A percentile compares a stretch with the other conserved stretches of the same genome.
Evolutionary conservation across 176 grass and related monocot genomes (phyloP).

Genomic region (Oropetium thomaeum): DNA sequence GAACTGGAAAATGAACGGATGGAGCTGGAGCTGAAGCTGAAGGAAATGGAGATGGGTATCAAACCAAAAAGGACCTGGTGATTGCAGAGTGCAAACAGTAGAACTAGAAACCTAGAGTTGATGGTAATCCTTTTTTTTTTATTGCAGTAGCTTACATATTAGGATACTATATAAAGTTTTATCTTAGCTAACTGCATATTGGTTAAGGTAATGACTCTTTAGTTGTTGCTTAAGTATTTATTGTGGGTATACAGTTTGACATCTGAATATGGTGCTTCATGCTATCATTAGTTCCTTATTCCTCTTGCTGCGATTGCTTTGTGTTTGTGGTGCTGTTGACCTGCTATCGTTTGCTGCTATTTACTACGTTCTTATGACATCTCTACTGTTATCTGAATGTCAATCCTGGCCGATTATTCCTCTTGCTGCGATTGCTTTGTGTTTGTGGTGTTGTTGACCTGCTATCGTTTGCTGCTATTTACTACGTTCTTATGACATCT

Average conservation of each 20-base stretch:
- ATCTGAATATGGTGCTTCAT: constrained; percentile 25
- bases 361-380: no score
- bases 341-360: no score
- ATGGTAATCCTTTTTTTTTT: constrained; percentile 32
- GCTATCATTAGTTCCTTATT: constrained; percentile 11
- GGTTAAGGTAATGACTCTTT: constrained; percentile 25
- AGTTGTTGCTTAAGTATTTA: neutral
- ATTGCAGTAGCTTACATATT: constrained; percentile 38
- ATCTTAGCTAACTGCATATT: constrained; percentile 26
- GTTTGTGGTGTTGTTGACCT: no score
- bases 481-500: no score
- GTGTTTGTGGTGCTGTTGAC: no score
- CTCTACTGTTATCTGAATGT: no score
- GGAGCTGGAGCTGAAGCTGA: constrained; percentile 64
- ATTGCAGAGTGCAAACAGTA: constrained; percentile 23
- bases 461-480: no score
- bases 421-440: neutral
- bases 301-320: neutral
- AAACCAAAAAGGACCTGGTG: constrained; percentile 43
- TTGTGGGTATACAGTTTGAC: constrained; percentile 13
- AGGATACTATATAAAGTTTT: constrained; percentile 30
- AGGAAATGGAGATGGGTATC: constrained; percentile 61
- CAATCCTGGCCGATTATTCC: no score
- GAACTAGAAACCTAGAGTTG: constrained; percentile 30
- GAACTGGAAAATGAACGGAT: constrained; percentile 69